Evolutionary conservation across 2,329 filamentous ascomycete species (phyloP).

Genomic region (Chalaropsis ovoidea): DNA sequence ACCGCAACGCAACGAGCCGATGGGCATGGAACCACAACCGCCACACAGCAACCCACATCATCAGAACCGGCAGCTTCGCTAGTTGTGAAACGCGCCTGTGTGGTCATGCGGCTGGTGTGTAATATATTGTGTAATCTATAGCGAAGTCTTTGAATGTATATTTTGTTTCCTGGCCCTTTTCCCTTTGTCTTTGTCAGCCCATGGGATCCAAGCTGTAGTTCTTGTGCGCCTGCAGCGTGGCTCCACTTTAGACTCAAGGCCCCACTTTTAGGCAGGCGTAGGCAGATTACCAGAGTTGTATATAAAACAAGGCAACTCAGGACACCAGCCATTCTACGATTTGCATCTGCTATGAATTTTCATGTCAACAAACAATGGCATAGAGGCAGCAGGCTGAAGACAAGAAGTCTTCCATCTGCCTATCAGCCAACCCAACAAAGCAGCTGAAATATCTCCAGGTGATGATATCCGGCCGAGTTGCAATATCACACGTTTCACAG

Average conservation of each 20-base stretch:
- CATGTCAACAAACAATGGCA: neutral
- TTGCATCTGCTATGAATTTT: too few species aligned
- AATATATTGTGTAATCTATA: slow-evolving; percentile 6
- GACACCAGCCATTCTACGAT: too few species aligned
- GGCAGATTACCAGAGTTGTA: neutral
- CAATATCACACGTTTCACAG: neutral
- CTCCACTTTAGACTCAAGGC: neutral
- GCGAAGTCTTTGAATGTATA: neutral
- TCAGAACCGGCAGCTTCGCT: neutral
- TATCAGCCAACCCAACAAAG: neutral
- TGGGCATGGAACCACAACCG: neutral
- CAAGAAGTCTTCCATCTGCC: neutral
- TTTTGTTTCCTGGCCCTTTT: neutral
- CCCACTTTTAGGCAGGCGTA: neutral
- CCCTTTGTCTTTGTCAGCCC: neutral
- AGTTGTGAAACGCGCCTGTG: neutral
- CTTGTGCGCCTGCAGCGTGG: neutral
- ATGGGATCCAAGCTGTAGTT: too few species aligned
- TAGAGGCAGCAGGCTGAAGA: neutral
- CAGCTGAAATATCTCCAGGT: neutral
- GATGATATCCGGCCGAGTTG: neutral
- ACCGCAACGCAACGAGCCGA: neutral
- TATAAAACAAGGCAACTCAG: neutral
- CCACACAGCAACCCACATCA: neutral
- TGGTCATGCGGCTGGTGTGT: slow-evolving; percentile 1